phyloP scores from a whole-genome alignment of 2,329 filamentous ascomycete genomes.

The Paecilomyces sp. region DNA sequence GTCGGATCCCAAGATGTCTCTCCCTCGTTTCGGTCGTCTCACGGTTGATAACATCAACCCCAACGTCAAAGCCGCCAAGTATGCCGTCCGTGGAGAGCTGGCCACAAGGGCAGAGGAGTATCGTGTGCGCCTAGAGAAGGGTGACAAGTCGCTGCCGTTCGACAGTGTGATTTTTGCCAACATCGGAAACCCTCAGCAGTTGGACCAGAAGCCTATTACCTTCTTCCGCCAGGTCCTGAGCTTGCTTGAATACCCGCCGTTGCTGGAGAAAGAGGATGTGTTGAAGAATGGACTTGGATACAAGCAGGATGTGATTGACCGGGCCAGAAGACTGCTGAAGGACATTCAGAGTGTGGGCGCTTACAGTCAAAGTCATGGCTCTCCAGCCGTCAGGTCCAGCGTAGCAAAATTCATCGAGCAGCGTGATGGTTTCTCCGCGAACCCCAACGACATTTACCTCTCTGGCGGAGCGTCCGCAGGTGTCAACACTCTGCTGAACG shows the following conservation, averaged over 20 bases:
- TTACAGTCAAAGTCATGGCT: constrained; percentile 91
- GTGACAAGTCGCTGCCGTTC: constrained; percentile 63
- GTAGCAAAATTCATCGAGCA: constrained; percentile 89
- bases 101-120: constrained; percentile 91
- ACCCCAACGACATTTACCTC: constrained; percentile 78
- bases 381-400: constrained; percentile 76
- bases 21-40: constrained; percentile 39
- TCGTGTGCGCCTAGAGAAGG: constrained; percentile 60
- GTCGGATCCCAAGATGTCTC: not conserved
- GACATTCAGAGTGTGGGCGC: constrained; percentile 88
- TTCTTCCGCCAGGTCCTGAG: constrained; percentile 97
- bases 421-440: constrained; percentile 81
- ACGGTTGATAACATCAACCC: constrained; percentile 87
- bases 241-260: constrained; percentile 78
- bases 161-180: constrained; percentile 90
- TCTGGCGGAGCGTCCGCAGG: constrained; percentile 87
- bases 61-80: constrained; percentile 78
- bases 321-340: constrained; percentile 72
- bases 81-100: constrained; percentile 93
- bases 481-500: constrained; percentile 85
- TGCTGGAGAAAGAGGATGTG: constrained; percentile 78
- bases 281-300: constrained; percentile 72
- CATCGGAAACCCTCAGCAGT: constrained; percentile 97
- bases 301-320: constrained; percentile 78
- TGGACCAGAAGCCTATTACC: constrained; percentile 98